Evolutionary conservation across 805 yeast genomes (phyloP), one percentile per base, ranked within the genome.

Genomic region (Ogataea pignaliae): DNA sequence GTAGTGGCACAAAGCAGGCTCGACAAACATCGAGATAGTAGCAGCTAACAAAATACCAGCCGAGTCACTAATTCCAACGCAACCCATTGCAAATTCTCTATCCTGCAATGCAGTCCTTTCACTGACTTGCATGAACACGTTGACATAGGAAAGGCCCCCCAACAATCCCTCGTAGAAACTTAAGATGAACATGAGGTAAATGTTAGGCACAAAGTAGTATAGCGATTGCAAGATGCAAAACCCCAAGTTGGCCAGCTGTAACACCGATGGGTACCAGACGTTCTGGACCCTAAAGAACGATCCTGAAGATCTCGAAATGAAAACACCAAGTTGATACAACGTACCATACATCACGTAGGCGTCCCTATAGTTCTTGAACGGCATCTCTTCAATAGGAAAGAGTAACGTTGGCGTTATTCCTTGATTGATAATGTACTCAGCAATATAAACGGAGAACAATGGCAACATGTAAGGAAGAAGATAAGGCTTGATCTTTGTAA

Each of bases 281-380:
- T 71, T 68, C 41, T 64, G 70, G 33, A 90, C 62, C 38, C 95
- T 69, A 21, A 86, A 54, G 44, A 83, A 69, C 3, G 81, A 70
- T 0, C 87, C 82, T 1, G 96, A 87, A 0, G 97, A 87, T 45
- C 98, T 71, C 3, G 97, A 88, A 1, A 91, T 75, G 56, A 91
- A 89, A 0, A 91, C 99, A 9, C 99, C 99, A 3, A 88, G 59
- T 61, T 91, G 98, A 56, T 91, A 91, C 3, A 90, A 63, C 3
- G 95, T 83, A 8, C 96, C 95, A 59, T 91, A 91, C 0, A 88
- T 80, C 12, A 91, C 98, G 61, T 91, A 91, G 3, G 87, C 84
- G 55, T 91, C 98, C 50, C 97, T 73, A 60, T 76, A 88, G 15
- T 76, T 66, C 2, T 65, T 57, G 56, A 89, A 86, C 3, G 95